phyloP scores from a whole-genome alignment of 768 basidiomycete genomes.

The Multifurca ochricompacta region DNA sequence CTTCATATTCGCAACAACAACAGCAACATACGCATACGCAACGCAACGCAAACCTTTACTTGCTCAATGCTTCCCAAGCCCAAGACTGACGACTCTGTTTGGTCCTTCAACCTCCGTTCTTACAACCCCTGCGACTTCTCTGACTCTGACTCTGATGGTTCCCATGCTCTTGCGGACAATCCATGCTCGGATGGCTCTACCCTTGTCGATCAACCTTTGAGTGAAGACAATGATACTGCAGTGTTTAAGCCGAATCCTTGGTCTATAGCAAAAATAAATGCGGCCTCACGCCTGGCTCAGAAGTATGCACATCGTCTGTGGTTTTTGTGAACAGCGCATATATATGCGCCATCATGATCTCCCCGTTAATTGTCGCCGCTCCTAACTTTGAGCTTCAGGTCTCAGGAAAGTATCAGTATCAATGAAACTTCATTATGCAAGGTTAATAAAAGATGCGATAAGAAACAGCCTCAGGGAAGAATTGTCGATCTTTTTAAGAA shows the following conservation, averaged over 20 bases:
- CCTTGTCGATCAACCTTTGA: constrained; percentile 27
- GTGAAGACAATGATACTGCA: constrained; percentile 46
- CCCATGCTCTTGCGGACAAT: constrained; percentile 5
- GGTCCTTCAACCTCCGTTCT: constrained; percentile 28
- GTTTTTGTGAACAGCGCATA: neutral
- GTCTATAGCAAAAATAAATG: constrained; percentile 75
- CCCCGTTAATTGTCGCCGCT: neutral
- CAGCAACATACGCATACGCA: neutral
- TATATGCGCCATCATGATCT: neutral
- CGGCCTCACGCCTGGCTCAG: constrained; percentile 39
- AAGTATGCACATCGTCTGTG: constrained; percentile 3
- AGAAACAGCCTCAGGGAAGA: constrained; percentile 24
- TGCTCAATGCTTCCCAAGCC: too few relatives aligned
- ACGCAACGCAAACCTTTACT: too few relatives aligned
- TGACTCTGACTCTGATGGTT: constrained; percentile 23
- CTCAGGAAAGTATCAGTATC: neutral
- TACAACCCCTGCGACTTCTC: constrained; percentile 22
- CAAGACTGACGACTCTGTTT: constrained; percentile 18
- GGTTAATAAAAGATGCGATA: neutral
- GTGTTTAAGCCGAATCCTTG: constrained; percentile 71
- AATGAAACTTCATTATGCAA: neutral
- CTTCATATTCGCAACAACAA: too few relatives aligned
- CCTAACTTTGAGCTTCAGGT: neutral
- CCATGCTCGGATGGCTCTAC: constrained; percentile 12
- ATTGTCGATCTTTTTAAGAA: constrained; percentile 43